Conservation (phyloP, 371 early-diverging fungal species). For the Mortierella sp. region DNA sequence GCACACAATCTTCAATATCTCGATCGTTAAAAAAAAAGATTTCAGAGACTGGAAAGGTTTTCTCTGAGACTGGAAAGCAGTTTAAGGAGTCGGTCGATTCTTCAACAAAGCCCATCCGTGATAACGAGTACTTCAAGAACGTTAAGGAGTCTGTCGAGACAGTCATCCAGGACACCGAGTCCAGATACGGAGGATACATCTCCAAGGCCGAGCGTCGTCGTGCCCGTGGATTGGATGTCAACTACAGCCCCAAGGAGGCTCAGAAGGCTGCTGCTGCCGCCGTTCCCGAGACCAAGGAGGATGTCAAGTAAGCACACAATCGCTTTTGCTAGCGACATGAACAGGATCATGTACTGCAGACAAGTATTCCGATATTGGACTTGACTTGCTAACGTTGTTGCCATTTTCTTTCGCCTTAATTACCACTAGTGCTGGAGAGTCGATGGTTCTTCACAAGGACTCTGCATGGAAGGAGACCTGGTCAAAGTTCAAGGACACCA, state of each 20-base stretch:
- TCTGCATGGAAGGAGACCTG: slow-evolving; percentile 94
- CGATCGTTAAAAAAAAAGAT: slow-evolving; percentile 20
- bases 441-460: slow-evolving; percentile 93
- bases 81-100: slow-evolving; percentile 70
- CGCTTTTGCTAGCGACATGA: not conserved
- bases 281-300: slow-evolving; percentile 42
- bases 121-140: slow-evolving; percentile 80
- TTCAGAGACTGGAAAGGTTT: slow-evolving; percentile 55
- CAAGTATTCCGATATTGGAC: not conserved
- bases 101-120: slow-evolving; percentile 82
- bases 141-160: slow-evolving; percentile 79
- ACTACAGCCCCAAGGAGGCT: slow-evolving; percentile 57
- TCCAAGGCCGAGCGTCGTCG: slow-evolving; percentile 82
- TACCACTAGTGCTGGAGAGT: slow-evolving; percentile 84
- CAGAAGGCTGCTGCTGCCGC: slow-evolving; percentile 37
- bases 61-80: slow-evolving; percentile 51
- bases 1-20: not conserved
- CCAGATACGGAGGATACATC: slow-evolving; percentile 84
- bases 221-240: slow-evolving; percentile 69
- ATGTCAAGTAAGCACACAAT: slow-evolving; percentile 55
- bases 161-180: slow-evolving; percentile 81
- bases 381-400: not conserved
- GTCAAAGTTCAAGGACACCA: slow-evolving; percentile 93
- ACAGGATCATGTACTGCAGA: not conserved
- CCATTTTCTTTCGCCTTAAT: not conserved